Conservation (phyloP, 192 early-diverging fungal species). For the Podochytrium sp. region DNA sequence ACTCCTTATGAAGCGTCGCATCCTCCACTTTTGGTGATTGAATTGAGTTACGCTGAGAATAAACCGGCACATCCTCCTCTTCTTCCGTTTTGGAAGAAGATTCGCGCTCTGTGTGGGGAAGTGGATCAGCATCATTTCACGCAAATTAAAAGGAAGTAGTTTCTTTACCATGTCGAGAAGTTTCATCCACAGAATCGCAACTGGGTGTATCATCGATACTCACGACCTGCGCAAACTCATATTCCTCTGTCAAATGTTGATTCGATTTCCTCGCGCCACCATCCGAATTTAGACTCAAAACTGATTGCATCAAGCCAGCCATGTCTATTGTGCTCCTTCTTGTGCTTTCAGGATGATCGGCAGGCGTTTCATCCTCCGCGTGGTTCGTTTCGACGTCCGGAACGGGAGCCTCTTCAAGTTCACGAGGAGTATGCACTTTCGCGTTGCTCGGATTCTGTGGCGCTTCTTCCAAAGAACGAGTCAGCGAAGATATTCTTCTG, state of each 20-base stretch:
- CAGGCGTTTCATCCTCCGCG: background rate
- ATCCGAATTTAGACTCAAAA: slow-evolving; percentile 13
- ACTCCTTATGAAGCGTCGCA: too few relatives aligned
- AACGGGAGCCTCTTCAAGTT: background rate
- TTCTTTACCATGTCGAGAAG: background rate
- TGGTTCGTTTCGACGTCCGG: background rate
- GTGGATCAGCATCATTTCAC: too few relatives aligned
- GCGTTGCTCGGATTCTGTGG: too few relatives aligned
- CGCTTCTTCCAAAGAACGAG: too few relatives aligned
- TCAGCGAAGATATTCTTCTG: too few relatives aligned
- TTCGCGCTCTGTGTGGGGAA: too few relatives aligned
- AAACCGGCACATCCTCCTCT: background rate
- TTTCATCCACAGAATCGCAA: background rate
- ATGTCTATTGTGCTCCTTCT: background rate
- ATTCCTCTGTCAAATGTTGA: background rate
- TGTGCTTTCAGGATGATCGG: background rate
- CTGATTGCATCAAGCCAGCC: slow-evolving; percentile 13
- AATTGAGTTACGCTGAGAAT: too few relatives aligned
- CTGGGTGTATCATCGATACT: background rate
- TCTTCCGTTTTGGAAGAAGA: too few relatives aligned
- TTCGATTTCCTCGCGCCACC: background rate
- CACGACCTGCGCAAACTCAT: background rate
- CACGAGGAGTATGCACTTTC: background rate
- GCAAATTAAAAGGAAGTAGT: too few relatives aligned
- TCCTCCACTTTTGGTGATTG: too few relatives aligned